A percentile compares a stretch with the other conserved stretches of the same genome.
These are phyloP conservation scores for Apiotrichum sp. DNA, from an alignment of 1,284 basidiomycete species.

Conservation along the genomic window DNA sequence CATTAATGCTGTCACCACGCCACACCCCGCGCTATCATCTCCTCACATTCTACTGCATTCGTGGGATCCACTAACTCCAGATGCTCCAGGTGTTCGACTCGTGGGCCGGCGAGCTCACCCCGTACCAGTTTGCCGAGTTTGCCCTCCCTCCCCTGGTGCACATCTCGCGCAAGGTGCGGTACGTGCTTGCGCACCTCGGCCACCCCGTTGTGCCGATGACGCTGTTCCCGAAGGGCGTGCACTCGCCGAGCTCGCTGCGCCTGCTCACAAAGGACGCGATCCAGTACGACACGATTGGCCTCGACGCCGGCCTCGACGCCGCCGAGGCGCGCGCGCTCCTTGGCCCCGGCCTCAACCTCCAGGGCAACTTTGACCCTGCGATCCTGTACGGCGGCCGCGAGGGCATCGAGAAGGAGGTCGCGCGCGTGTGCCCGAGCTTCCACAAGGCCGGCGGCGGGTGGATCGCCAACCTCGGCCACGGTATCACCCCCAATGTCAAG, in stretches of 20 bases:
- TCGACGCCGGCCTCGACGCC: conserved; percentile 83
- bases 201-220: conserved; percentile 69
- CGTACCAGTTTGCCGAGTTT: conserved; percentile 69
- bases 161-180: conserved; percentile 55
- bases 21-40: too few relatives aligned
- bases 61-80: conserved; percentile 47
- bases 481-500: conserved; percentile 92
- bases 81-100: conserved; percentile 94
- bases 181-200: conserved; percentile 54
- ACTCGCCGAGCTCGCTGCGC: conserved; percentile 49
- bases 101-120: conserved; percentile 83
- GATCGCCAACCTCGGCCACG: conserved; percentile 97
- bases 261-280: conserved; percentile 47
- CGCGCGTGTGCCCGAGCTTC: conserved; percentile 75
- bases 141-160: conserved; percentile 46
- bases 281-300: conserved; percentile 77
- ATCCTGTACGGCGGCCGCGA: conserved; percentile 79
- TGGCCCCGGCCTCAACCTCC: conserved; percentile 61
- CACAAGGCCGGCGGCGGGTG: conserved; percentile 56
- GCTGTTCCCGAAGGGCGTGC: conserved; percentile 89
- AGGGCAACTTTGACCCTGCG: conserved; percentile 92
- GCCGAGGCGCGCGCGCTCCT: conserved; percentile 60
- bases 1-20: too few relatives aligned
- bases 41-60: too few relatives aligned
- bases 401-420: conserved; percentile 81